Evolutionary conservation across 345 rosid species (phyloP).

Genomic region (Anacardium occidentale): DNA sequence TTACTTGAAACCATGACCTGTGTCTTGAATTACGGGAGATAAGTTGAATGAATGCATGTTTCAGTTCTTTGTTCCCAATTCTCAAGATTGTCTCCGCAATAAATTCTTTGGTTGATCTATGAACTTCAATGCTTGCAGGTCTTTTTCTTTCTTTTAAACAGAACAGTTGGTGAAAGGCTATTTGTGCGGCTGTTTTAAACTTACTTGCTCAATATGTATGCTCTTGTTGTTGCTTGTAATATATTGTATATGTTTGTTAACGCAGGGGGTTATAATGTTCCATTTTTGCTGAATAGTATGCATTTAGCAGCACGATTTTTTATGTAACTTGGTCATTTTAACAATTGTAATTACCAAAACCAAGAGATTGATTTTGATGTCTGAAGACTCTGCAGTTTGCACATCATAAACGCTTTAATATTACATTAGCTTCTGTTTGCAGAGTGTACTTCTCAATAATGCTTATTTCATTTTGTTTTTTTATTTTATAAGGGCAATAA

Average conservation of each 20-base stretch:
- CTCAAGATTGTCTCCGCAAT: not conserved
- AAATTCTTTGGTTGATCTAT: not conserved
- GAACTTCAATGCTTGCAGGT: not conserved
- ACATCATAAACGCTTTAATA: not conserved
- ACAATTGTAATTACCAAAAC: not conserved
- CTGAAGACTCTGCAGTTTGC: not conserved
- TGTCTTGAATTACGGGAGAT: slow-evolving; percentile 40
- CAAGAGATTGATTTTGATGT: not conserved
- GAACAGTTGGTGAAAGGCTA: not conserved
- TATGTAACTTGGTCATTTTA: not conserved
- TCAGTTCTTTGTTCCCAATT: not conserved
- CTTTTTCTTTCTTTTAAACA: not conserved
- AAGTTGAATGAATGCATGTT: not conserved
- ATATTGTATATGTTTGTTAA: not conserved
- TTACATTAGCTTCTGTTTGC: not conserved
- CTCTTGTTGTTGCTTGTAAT: not conserved
- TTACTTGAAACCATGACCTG: slow-evolving; percentile 30
- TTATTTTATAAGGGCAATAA: slow-evolving; percentile 23
- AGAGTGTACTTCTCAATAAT: not conserved
- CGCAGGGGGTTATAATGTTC: not conserved
- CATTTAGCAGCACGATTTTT: not conserved
- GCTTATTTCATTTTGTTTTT: not conserved
- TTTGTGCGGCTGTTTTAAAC: not conserved
- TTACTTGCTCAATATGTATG: not conserved
- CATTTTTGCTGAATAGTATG: not conserved